A percentile compares a stretch with the other conserved stretches of the same genome.
Evolutionary conservation across 768 basidiomycete genomes (phyloP).

Genomic region (Boletellus sp.): DNA sequence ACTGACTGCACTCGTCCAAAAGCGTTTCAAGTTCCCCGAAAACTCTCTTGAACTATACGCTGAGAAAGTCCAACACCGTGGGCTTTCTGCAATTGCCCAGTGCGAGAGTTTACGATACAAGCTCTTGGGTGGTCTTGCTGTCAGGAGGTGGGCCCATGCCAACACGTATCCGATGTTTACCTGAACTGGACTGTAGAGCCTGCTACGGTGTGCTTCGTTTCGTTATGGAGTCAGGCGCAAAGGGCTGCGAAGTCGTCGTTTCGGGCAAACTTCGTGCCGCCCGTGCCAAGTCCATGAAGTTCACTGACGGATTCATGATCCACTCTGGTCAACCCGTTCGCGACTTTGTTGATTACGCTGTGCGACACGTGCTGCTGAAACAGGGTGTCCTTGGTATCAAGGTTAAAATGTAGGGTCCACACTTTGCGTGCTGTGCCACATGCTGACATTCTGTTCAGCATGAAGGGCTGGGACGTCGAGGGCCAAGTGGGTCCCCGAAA

Average conservation of each 20-base stretch:
- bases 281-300: constrained; percentile 99
- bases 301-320: constrained; percentile 99
- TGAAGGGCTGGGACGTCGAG: constrained; percentile 95
- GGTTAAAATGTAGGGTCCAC: constrained; percentile 84
- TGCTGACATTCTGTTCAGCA: constrained; percentile 48
- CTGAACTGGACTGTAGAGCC: constrained; percentile 47
- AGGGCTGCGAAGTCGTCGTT: constrained; percentile 99
- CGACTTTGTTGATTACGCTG: constrained; percentile 97
- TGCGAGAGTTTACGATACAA: constrained; percentile 99
- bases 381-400: constrained; percentile 99
- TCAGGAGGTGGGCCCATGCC: constrained; percentile 70
- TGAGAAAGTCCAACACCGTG: constrained; percentile 98
- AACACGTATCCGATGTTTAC: background rate
- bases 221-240: constrained; percentile 99
- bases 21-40: constrained; percentile 99
- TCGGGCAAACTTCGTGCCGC: constrained; percentile 99
- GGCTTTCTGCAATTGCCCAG: constrained; percentile 96
- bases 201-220: constrained; percentile 99
- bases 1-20: constrained; percentile 96
- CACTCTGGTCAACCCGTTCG: constrained; percentile 97
- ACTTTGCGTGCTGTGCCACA: background rate
- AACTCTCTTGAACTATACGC: constrained; percentile 98
- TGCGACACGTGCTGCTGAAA: constrained; percentile 94
- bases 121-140: constrained; percentile 97
- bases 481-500: constrained; percentile 86